A percentile compares a stretch with the other conserved stretches of the same genome.
Evolutionary conservation across 225 moss, liverwort and hornwort species (phyloP).

Genomic region (Rhytidiadelphus loreus): DNA sequence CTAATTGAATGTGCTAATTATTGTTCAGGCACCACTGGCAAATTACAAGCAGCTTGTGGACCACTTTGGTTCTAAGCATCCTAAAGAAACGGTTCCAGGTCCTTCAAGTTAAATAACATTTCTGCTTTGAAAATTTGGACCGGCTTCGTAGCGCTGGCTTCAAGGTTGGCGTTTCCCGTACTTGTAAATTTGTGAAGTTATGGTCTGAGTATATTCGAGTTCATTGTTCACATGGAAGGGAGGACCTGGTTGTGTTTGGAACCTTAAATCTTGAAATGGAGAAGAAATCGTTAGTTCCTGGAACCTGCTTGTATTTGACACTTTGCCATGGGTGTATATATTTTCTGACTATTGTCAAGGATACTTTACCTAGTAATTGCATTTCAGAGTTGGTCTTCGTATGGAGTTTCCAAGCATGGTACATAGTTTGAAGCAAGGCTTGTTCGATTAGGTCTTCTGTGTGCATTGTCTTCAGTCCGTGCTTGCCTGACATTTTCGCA

Average conservation of each 20-base stretch:
- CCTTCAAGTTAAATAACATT: slow-evolving; percentile 16
- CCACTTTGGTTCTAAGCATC: slow-evolving; percentile 67
- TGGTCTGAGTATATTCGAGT: background rate
- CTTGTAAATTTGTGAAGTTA: background rate
- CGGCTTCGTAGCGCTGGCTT: background rate
- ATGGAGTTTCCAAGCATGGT: background rate
- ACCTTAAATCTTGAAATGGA: background rate
- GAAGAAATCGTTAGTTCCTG: background rate
- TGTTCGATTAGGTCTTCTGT: background rate
- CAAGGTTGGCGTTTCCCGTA: background rate
- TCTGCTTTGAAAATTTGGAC: background rate
- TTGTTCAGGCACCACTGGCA: slow-evolving; percentile 42
- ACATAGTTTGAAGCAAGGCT: background rate
- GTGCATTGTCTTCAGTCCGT: background rate
- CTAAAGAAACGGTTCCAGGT: slow-evolving; percentile 55
- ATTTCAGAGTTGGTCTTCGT: background rate
- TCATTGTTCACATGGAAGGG: background rate
- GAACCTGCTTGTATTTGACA: background rate
- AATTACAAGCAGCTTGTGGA: slow-evolving; percentile 66
- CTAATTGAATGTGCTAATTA: background rate
- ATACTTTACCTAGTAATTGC: background rate
- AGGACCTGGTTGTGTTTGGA: background rate
- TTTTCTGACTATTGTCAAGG: background rate
- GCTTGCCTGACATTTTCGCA: too few relatives aligned
- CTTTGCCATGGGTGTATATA: background rate